Evolutionary conservation across 2,329 filamentous ascomycete genomes (phyloP).

Genomic region (Fusarium sacchari): DNA sequence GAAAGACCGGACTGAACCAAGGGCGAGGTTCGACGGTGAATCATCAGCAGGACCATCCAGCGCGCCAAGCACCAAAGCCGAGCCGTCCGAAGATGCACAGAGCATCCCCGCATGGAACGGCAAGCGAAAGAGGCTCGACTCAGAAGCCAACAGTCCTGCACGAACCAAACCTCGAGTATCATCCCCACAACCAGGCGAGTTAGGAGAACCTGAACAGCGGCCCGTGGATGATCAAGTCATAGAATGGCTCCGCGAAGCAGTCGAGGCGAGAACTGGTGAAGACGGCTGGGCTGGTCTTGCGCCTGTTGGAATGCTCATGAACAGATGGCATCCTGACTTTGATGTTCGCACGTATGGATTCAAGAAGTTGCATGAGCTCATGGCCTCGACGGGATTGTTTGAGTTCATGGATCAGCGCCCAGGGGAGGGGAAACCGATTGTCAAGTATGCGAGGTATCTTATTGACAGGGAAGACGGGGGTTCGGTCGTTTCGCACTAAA

Average conservation of each 20-base stretch:
- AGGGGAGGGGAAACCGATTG: accelerated
- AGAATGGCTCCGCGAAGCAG: constrained; percentile 24
- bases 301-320: constrained; percentile 41
- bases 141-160: not conserved
- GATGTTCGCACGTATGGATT: constrained; percentile 45
- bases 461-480: not conserved
- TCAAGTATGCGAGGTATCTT: not conserved
- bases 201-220: accelerated
- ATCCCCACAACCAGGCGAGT: not conserved
- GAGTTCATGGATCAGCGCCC: not conserved
- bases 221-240: not conserved
- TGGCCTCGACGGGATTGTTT: accelerated
- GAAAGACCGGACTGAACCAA: accelerated
- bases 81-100: not conserved
- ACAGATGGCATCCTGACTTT: constrained; percentile 45
- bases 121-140: not conserved
- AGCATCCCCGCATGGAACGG: not conserved
- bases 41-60: accelerated
- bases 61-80: not conserved
- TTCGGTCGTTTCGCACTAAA: too few relatives aligned
- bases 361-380: constrained; percentile 36
- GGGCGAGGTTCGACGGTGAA: accelerated
- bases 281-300: constrained; percentile 46
- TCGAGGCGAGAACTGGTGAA: constrained; percentile 28
- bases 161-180: not conserved